Evolutionary conservation across 208 protist genomes (phyloP), one percentile per base, ranked within the genome.

Genomic region (Wallacemonas sp.): DNA sequence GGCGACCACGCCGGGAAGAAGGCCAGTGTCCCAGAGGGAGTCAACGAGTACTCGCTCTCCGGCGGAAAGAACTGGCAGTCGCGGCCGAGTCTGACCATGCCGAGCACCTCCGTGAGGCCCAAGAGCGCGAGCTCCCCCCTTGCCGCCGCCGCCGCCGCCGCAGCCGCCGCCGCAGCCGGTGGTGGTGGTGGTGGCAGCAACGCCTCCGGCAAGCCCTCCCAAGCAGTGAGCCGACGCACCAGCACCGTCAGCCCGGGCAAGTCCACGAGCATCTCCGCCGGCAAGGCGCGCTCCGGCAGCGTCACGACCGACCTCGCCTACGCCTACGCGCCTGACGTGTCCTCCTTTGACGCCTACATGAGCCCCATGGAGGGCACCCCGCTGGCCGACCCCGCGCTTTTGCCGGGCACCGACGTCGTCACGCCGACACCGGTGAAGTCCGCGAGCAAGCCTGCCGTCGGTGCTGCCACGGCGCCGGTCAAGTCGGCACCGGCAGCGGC

Each of bases 281-380:
- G 23, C 50, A 38, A 31, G 26, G 25, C 29, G 16, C 31, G 31
- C 16, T 25, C 16, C 31, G 50, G 23, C 0, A 57, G 29, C 12
- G 14, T 57, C 10, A 23, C 31, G 18, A 16, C 18, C 16, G 16
- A 57, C 26, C 31, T 12, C 18, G 12, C 25, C 23, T 25, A 57
- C 50, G 36, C 45, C 4, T 64, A 64, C 57, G 42, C 25, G 12
- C 38, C 36, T 3, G 42, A 64, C 14, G 18, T n/a, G n/a, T n/a
- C 22, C 5, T 38, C 41, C 12, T 50, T 50, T 38, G 8, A 64
- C 57, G 18, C 33, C 7, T 64, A 64, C 41, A 10, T 64, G 25
- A 64, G 36, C 23, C 26, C 41, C 4, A 7, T n/a, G 3, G 29
- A 64, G 38, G 12, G 14, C 42, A n/a, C n/a, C 25, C 31, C 31